Evolutionary conservation across 441 rosid genomes (phyloP).

Genomic region (Pelargonium fulgidum): DNA sequence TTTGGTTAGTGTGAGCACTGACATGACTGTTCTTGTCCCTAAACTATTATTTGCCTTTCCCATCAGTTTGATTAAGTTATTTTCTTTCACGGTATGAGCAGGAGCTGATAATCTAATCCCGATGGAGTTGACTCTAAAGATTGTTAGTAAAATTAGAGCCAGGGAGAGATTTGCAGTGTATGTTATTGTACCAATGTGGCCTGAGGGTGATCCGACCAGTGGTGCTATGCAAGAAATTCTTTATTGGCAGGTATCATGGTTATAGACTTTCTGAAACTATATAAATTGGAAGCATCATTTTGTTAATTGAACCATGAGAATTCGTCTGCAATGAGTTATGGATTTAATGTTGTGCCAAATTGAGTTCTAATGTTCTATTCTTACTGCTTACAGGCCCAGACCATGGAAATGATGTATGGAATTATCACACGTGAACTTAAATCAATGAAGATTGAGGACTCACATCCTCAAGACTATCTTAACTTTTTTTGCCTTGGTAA

Average conservation of each 20-base stretch:
- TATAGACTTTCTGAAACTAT: not conserved
- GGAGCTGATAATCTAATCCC: conserved; percentile 94
- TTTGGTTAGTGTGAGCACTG: too few relatives aligned
- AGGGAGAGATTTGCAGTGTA: conserved; percentile 87
- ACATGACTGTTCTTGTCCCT: not conserved
- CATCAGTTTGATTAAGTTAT: not conserved
- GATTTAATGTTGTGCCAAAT: too few relatives aligned
- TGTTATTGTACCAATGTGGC: conserved; percentile 93
- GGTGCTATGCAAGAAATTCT: conserved; percentile 84
- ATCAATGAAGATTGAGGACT: conserved; percentile 52
- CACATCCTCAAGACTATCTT: conserved; percentile 74
- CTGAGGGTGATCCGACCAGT: conserved; percentile 90
- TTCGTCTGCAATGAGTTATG: too few relatives aligned
- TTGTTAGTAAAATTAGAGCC: conserved; percentile 79
- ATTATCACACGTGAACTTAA: conserved; percentile 64
- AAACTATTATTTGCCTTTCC: not conserved
- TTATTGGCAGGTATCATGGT: conserved; percentile 77
- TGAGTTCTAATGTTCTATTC: not conserved
- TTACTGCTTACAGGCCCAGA: conserved; percentile 53
- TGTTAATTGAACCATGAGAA: conserved; percentile 13
- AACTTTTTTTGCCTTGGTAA: conserved; percentile 93
- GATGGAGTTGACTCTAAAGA: conserved; percentile 92
- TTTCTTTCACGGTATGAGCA: conserved; percentile 23
- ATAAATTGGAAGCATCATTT: not conserved
- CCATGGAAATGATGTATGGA: conserved; percentile 98